Evolutionary conservation across 306 rosid species (phyloP).

Genomic region (Nissolia schottii): DNA sequence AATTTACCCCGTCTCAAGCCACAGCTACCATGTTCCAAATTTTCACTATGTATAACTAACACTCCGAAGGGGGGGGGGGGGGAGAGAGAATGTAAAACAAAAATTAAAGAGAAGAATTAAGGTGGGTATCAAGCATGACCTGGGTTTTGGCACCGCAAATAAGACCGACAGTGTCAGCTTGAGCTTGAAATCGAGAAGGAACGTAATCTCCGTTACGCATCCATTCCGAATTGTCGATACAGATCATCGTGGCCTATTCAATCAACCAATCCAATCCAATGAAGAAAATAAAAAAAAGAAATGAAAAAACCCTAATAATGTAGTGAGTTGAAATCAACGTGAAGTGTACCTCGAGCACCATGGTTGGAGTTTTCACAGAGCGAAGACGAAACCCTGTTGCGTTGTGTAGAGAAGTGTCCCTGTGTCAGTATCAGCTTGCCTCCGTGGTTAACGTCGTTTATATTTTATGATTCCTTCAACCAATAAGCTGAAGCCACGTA

Average conservation of each 20-base stretch:
- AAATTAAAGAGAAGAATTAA: neutral
- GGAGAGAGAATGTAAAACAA: neutral
- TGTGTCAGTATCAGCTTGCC: neutral
- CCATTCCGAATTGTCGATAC: conserved; percentile 97
- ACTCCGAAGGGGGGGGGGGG: neutral
- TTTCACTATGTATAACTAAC: neutral
- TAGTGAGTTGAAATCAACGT: neutral
- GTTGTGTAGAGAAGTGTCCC: neutral
- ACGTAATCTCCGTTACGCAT: conserved; percentile 92
- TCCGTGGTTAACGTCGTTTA: neutral
- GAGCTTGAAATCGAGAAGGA: conserved; percentile 89
- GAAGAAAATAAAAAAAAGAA: no score
- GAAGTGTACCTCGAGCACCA: conserved; percentile 87
- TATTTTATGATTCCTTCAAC: neutral
- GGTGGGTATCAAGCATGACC: conserved; percentile 31
- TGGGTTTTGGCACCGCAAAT: conserved; percentile 98
- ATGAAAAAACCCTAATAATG: conserved; percentile 56
- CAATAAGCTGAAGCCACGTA: neutral
- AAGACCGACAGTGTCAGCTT: conserved; percentile 80
- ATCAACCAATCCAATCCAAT: no score
- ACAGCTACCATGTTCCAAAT: neutral
- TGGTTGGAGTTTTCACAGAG: conserved; percentile 33
- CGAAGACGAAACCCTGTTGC: neutral
- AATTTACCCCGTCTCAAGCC: neutral
- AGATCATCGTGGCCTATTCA: conserved; percentile 99